Percentiles rank a stretch among this genome's conserved stretches.
These are phyloP conservation scores for Flammula alnicola DNA, from an alignment of 1,284 basidiomycete species.

Conservation along the genomic window DNA sequence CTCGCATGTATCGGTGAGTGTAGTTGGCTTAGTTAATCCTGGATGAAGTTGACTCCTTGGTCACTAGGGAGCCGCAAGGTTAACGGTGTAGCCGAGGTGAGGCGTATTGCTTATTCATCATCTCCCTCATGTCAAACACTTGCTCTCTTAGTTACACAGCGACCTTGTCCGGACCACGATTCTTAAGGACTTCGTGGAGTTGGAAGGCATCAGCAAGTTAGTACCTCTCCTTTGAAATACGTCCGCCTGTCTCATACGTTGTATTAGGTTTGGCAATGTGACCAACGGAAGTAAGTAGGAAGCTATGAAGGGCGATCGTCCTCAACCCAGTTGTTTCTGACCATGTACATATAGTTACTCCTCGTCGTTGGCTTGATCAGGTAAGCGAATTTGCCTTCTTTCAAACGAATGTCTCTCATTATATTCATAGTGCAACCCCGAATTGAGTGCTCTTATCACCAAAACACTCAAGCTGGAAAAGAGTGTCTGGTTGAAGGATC, in stretches of 20 bases:
- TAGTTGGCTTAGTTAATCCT: background rate
- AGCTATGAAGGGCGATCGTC: background rate
- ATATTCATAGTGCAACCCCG: slow-evolving; percentile 77
- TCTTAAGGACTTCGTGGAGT: slow-evolving; percentile 91
- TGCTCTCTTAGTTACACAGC: slow-evolving; percentile 60
- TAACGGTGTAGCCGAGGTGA: slow-evolving; percentile 95
- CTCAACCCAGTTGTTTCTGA: background rate
- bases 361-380: slow-evolving; percentile 88
- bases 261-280: slow-evolving; percentile 71
- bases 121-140: background rate
- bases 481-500: slow-evolving; percentile 79
- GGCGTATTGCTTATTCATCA: slow-evolving; percentile 11
- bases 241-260: slow-evolving; percentile 1
- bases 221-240: slow-evolving; percentile 27
- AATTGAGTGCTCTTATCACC: slow-evolving; percentile 82
- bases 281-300: slow-evolving; percentile 79
- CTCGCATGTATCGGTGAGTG: slow-evolving; percentile 73
- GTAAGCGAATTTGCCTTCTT: slow-evolving; percentile 30
- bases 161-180: slow-evolving; percentile 80
- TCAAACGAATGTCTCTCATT: background rate
- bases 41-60: background rate
- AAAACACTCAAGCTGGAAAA: slow-evolving; percentile 79
- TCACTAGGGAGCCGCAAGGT: slow-evolving; percentile 78
- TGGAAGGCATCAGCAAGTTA: slow-evolving; percentile 78
- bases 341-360: slow-evolving; percentile 57